phyloP scores from a whole-genome alignment of 192 early-diverging fungal species.

The Coemansia sp. region DNA sequence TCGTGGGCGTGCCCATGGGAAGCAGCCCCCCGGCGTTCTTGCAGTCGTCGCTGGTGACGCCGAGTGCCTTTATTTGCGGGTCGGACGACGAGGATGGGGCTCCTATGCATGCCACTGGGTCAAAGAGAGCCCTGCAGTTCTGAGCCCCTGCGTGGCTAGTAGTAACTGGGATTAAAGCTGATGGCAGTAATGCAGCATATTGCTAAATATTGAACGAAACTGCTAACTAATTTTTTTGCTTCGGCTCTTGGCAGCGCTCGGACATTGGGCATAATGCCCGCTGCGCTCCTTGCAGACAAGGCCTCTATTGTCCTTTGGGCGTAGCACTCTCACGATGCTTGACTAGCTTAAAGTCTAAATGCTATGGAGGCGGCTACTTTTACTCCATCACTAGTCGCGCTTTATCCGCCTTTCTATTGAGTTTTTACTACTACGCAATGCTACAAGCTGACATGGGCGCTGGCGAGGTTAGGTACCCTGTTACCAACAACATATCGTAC shows the following conservation, averaged over 20 bases:
- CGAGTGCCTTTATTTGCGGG: slow-evolving; percentile 25
- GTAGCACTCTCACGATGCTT: neutral
- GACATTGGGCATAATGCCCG: neutral
- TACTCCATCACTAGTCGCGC: neutral
- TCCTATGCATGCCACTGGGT: neutral
- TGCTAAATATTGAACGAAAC: neutral
- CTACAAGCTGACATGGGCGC: neutral
- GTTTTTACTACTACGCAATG: neutral
- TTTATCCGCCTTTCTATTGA: neutral
- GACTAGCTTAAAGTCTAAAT: neutral
- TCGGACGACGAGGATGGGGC: slow-evolving; percentile 28
- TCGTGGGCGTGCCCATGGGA: neutral
- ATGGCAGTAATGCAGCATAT: neutral
- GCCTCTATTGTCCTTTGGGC: neutral
- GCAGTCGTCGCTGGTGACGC: slow-evolving; percentile 2
- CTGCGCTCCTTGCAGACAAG: neutral
- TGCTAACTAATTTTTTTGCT: neutral
- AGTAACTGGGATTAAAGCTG: neutral
- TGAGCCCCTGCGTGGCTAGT: neutral
- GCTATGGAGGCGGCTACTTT: neutral
- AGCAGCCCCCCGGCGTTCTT: slow-evolving; percentile 12
- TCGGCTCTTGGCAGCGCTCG: neutral
- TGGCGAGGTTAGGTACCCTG: slow-evolving; percentile 28
- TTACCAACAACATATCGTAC: slow-evolving; percentile 39
- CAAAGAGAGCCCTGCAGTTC: slow-evolving; percentile 6